Evolutionary conservation across 805 yeast species (phyloP).

Genomic region (Saturnispora gosingensis): DNA sequence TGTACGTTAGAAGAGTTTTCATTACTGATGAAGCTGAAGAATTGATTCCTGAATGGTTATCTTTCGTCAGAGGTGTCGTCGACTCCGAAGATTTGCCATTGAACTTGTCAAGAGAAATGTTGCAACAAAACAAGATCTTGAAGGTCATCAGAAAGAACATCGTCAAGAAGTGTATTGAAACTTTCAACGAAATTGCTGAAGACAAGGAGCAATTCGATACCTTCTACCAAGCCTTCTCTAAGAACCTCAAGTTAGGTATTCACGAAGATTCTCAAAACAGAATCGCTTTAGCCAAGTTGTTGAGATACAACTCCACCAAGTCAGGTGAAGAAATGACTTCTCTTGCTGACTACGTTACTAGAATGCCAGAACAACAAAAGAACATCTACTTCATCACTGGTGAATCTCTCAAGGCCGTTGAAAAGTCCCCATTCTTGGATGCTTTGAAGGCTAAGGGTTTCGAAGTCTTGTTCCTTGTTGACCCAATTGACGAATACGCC

Average conservation of each 20-base stretch:
- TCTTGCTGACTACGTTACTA: constrained; percentile 91
- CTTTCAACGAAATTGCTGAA: constrained; percentile 99
- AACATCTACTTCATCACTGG: constrained; percentile 99
- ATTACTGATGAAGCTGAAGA: constrained; percentile 99
- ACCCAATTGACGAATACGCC: constrained; percentile 99
- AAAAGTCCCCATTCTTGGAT: constrained; percentile 98
- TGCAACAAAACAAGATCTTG: constrained; percentile 99
- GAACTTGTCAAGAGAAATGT: constrained; percentile 99
- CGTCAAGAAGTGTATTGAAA: constrained; percentile 95
- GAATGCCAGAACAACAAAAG: constrained; percentile 99
- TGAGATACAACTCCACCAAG: constrained; percentile 96
- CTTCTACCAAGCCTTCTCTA: constrained; percentile 95
- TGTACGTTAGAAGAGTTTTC: constrained; percentile 98
- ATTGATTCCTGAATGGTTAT: constrained; percentile 97
- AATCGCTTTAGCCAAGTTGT: constrained; percentile 84
- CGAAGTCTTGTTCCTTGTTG: constrained; percentile 95
- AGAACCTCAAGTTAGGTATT: constrained; percentile 97
- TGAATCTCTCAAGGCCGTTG: constrained; percentile 95
- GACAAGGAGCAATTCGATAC: constrained; percentile 97
- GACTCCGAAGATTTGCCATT: constrained; percentile 99
- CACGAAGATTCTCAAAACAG: constrained; percentile 99
- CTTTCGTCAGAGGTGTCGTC: constrained; percentile 97
- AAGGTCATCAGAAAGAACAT: constrained; percentile 99
- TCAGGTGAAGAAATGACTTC: constrained; percentile 91
- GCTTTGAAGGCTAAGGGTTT: constrained; percentile 97